Evolutionary conservation across 1,139 yeast genomes (phyloP), one percentile per base, ranked within the genome.

Genomic region (Magnusiomyces fungicola): DNA sequence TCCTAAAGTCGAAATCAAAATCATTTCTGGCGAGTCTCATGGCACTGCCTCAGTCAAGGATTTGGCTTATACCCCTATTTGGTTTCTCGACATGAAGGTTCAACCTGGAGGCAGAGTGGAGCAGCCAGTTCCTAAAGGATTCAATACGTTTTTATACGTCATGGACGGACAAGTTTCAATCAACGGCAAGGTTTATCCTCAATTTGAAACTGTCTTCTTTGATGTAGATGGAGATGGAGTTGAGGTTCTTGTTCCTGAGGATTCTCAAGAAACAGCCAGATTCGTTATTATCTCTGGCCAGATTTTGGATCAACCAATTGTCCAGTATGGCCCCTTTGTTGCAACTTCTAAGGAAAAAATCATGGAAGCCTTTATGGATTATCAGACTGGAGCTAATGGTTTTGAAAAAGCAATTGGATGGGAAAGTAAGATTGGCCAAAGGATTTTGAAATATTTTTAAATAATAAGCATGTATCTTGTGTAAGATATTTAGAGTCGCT

Each of bases 291-390:
- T 85, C 54, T 92, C 88, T 42, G 95, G 95, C 45, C 68, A 83
- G 61, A 74, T 75, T 40, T 68, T 85, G 53, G 77, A 83, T 56
- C 95, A 85, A 66, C 74, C 76, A 21, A 73, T 81, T 45, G 82
- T 83, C 25, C 94, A 85, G 63, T 81, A 84, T 59, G 95, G 95
- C 21, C 94, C 94, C 24, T 85, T 83, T 63, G 90, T 81, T n/a
- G 88, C 83, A 48, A 74, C 79, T 14, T 67, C 79, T 23, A 69
- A 71, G 50, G 79, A 74, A 46, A 75, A 75, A 53, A 79, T 83
- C 49, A 73, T 75, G 56, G 65, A 80, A 58, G 87, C 83, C 0
- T 78, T 50, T 81, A 77, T 7, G 40, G 50, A 50, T 22, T 50
- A 29, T 22, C 46, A 38, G 14, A 18, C 40, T 7, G 30, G 36